These are phyloP conservation scores for Candida sphagnicola DNA, from an alignment of 805 yeast genomes.

Conservation along the genomic window DNA sequence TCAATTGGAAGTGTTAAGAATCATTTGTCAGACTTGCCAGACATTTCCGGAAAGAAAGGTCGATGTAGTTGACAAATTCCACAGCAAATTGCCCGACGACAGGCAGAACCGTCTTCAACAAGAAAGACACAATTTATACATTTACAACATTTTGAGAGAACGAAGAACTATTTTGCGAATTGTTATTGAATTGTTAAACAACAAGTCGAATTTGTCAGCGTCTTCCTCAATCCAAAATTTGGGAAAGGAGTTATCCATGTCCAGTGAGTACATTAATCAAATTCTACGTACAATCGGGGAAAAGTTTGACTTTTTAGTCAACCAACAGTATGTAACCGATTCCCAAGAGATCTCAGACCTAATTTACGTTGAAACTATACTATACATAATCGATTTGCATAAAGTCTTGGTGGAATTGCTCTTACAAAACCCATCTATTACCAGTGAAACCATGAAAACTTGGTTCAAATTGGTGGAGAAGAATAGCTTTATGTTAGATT, in stretches of 20 bases:
- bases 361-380: slow-evolving; percentile 26
- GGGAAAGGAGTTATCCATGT: slow-evolving; percentile 35
- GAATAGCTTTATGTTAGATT: slow-evolving; percentile 19
- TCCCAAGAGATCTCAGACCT: slow-evolving; percentile 14
- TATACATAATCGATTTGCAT: slow-evolving; percentile 29
- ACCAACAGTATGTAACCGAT: slow-evolving; percentile 10
- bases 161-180: slow-evolving; percentile 46
- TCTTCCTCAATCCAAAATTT: slow-evolving; percentile 31
- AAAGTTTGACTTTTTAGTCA: slow-evolving; percentile 9
- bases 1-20: slow-evolving; percentile 45
- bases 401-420: slow-evolving; percentile 39
- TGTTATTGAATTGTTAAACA: slow-evolving; percentile 43
- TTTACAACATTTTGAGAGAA: slow-evolving; percentile 44
- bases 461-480: slow-evolving; percentile 57
- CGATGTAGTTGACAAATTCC: slow-evolving; percentile 18
- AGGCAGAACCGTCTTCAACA: slow-evolving; percentile 23
- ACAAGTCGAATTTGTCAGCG: slow-evolving; percentile 26
- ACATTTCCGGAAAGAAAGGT: slow-evolving; percentile 32
- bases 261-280: slow-evolving; percentile 22
- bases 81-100: slow-evolving; percentile 32
- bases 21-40: slow-evolving; percentile 37
- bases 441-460: slow-evolving; percentile 28
- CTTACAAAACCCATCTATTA: slow-evolving; percentile 31
- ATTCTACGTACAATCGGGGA: slow-evolving; percentile 15
- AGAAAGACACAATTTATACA: slow-evolving; percentile 30